Evolutionary conservation across 1,284 basidiomycete species (phyloP).

Genomic region (Fistulinella staudtii): DNA sequence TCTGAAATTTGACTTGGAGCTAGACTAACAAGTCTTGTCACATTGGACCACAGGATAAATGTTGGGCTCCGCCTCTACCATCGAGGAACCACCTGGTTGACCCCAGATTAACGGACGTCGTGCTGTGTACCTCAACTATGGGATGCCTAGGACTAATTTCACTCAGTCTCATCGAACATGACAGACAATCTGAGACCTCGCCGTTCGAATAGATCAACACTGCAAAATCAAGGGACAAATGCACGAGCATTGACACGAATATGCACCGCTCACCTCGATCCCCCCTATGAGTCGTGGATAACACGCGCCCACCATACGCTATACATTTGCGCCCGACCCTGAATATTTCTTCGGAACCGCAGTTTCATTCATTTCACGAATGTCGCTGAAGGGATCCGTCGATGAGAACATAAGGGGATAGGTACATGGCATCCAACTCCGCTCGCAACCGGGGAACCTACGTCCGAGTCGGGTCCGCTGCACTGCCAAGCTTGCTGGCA

Average conservation of each 20-base stretch:
- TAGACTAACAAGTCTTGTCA: background rate
- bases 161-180: too few species aligned
- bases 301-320: conserved; percentile 14
- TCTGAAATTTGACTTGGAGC: conserved; percentile 11
- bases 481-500: conserved; percentile 1
- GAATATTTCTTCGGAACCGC: conserved; percentile 19
- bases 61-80: background rate
- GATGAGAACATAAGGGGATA: background rate
- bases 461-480: conserved; percentile 17
- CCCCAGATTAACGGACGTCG: too few species aligned
- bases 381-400: background rate
- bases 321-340: conserved; percentile 6
- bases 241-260: background rate
- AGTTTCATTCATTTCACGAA: conserved; percentile 14
- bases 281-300: conserved; percentile 12
- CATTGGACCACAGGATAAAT: background rate
- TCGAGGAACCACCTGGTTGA: too few species aligned
- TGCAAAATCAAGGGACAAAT: background rate
- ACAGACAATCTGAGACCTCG: too few species aligned
- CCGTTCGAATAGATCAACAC: too few species aligned
- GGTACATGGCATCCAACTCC: background rate
- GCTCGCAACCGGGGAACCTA: conserved; percentile 2
- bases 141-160: too few species aligned
- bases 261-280: background rate
- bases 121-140: too few species aligned